phyloP scores from a whole-genome alignment of 148 eudicot genomes.

The Agrostemma githago region DNA sequence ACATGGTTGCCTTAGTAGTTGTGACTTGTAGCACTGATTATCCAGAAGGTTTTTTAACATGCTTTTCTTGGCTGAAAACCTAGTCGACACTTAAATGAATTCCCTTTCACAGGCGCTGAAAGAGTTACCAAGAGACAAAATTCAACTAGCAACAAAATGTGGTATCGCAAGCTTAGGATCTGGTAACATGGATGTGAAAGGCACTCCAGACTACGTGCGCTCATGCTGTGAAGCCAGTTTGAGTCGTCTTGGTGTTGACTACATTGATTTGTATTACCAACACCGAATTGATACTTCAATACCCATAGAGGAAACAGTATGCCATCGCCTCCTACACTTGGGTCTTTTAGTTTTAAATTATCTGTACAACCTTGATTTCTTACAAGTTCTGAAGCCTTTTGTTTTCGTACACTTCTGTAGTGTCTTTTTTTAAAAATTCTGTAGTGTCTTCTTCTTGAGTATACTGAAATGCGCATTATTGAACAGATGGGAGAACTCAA shows the following conservation, averaged over 20 bases:
- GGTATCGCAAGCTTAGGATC: conserved; percentile 41
- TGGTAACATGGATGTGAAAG: conserved; percentile 37
- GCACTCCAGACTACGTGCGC: conserved; percentile 47
- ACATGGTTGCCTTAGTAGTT: background rate
- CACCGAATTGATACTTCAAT: conserved; percentile 60
- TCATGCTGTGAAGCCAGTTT: conserved; percentile 73
- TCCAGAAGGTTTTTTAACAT: background rate
- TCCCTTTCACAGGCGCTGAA: conserved; percentile 53
- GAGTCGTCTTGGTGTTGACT: conserved; percentile 58
- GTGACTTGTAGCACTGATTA: background rate
- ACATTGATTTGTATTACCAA: conserved; percentile 63
- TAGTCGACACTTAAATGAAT: background rate
- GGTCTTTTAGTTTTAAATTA: too few species aligned
- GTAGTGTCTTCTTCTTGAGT: background rate
- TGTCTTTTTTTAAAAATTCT: too few species aligned
- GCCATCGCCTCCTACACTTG: conserved; percentile 15
- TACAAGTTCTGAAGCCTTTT: background rate
- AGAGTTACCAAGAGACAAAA: conserved; percentile 65
- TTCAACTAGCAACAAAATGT: conserved; percentile 78
- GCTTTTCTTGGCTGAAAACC: background rate
- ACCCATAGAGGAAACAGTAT: conserved; percentile 74
- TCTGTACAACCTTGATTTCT: too few species aligned
- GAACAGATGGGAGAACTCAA: conserved; percentile 66
- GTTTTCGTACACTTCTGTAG: background rate
- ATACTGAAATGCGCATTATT: background rate